Percentiles rank a stretch among this genome's conserved stretches.
phyloP scores from a whole-genome alignment of 805 yeast species.

The Saccharomycopsis selenospora region DNA sequence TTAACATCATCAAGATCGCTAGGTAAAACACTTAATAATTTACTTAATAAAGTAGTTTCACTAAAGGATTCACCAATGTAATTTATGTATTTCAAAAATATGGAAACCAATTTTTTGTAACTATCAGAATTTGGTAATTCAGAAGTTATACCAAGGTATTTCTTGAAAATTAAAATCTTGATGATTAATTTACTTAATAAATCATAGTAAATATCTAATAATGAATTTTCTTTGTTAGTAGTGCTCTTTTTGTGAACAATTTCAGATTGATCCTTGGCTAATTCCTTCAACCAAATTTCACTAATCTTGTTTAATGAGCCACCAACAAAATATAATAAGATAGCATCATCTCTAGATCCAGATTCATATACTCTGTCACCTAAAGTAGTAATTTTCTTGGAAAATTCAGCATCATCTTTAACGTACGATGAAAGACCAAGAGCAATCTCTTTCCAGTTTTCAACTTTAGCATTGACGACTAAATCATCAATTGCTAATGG shows the following conservation, averaged over 20 bases:
- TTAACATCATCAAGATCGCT: conserved; percentile 62
- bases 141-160: conserved; percentile 22
- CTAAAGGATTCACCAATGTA: conserved; percentile 70
- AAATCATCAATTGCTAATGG: conserved; percentile 44
- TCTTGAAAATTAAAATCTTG: conserved; percentile 18
- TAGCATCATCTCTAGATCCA: conserved; percentile 62
- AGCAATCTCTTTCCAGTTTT: conserved; percentile 81
- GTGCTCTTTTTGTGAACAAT: conserved; percentile 18
- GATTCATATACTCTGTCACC: conserved; percentile 69
- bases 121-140: conserved; percentile 28
- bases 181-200: conserved; percentile 16
- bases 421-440: conserved; percentile 55
- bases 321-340: conserved; percentile 73
- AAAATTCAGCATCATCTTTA: conserved; percentile 41
- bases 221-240: conserved; percentile 20
- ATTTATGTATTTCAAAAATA: conserved; percentile 75
- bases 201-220: conserved; percentile 23
- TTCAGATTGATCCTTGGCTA: conserved; percentile 36
- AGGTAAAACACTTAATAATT: conserved; percentile 65
- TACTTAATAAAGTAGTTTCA: conserved; percentile 71
- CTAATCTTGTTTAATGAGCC: conserved; percentile 73
- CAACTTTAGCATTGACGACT: conserved; percentile 67
- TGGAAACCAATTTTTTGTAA: conserved; percentile 30
- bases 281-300: conserved; percentile 76
- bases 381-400: conserved; percentile 49